Percentiles rank a stretch among this genome's conserved stretches.
These are phyloP conservation scores for Saccharomycopsis capsularis DNA, from an alignment of 805 yeast genomes.

Conservation along the genomic window DNA sequence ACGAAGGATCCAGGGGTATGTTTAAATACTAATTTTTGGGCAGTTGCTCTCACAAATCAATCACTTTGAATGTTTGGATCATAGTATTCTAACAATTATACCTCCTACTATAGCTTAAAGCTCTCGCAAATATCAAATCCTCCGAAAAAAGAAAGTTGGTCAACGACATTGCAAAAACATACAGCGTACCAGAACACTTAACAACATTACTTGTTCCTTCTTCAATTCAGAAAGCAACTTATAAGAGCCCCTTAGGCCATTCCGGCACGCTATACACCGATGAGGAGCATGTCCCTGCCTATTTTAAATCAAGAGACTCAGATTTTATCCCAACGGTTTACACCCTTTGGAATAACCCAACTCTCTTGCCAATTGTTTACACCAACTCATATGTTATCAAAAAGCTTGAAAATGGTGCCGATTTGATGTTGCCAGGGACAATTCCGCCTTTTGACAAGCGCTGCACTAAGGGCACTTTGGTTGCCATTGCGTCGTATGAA, in stretches of 20 bases:
- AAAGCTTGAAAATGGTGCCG: constrained; percentile 70
- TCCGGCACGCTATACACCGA: constrained; percentile 62
- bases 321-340: constrained; percentile 61
- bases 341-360: constrained; percentile 65
- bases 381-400: constrained; percentile 74
- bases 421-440: constrained; percentile 71
- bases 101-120: constrained; percentile 43
- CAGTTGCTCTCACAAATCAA: neutral
- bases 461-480: constrained; percentile 43
- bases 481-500: constrained; percentile 60
- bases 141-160: constrained; percentile 65
- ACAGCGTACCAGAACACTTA: constrained; percentile 32
- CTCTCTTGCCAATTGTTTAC: constrained; percentile 54
- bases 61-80: neutral
- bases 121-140: constrained; percentile 71
- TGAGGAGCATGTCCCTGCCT: constrained; percentile 57
- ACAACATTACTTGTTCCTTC: constrained; percentile 25
- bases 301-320: constrained; percentile 58
- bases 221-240: constrained; percentile 53
- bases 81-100: neutral
- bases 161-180: constrained; percentile 35
- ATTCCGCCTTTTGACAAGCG: constrained; percentile 35
- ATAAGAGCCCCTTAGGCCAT: constrained; percentile 43
- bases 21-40: too few species aligned
- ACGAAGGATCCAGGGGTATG: constrained; percentile 42